A percentile compares a stretch with the other conserved stretches of the same genome.
Conservation (phyloP, 805 yeast species). For the Maudiozyma bulderi region DNA sequence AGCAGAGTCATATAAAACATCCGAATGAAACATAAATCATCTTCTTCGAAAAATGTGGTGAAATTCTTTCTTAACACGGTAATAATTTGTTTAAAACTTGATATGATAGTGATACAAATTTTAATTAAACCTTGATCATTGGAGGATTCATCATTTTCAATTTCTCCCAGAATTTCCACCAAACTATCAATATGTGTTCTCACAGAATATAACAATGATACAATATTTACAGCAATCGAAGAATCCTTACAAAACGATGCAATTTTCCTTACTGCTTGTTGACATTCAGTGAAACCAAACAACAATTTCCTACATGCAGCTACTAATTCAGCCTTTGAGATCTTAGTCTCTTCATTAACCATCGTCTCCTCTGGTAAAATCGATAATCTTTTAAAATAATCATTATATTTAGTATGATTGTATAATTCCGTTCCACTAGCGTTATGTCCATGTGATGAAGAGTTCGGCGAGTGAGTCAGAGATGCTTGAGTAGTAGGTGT, state of each 20-base stretch:
- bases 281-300: slow-evolving; percentile 56
- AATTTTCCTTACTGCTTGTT: slow-evolving; percentile 46
- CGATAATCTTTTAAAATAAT: slow-evolving; percentile 56
- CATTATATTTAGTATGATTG: slow-evolving; percentile 39
- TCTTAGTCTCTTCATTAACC: slow-evolving; percentile 16
- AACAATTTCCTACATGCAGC: slow-evolving; percentile 46
- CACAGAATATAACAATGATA: slow-evolving; percentile 41
- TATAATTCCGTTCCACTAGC: slow-evolving; percentile 18
- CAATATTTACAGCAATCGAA: slow-evolving; percentile 44
- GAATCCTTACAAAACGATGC: slow-evolving; percentile 51
- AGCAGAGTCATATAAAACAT: slow-evolving; percentile 51
- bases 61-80: slow-evolving; percentile 37
- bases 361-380: slow-evolving; percentile 45
- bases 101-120: slow-evolving; percentile 30
- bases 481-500: not conserved
- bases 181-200: slow-evolving; percentile 47
- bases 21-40: slow-evolving; percentile 57
- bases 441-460: not conserved
- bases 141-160: slow-evolving; percentile 33
- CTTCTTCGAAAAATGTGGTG: slow-evolving; percentile 39
- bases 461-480: not conserved
- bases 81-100: slow-evolving; percentile 42
- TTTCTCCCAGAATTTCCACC: slow-evolving; percentile 45
- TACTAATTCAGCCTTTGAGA: slow-evolving; percentile 26
- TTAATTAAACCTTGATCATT: slow-evolving; percentile 31